Percentiles rank a stretch among this genome's conserved stretches.
Evolutionary conservation across 805 yeast genomes (phyloP).

Genomic region (Candida insectorum): DNA sequence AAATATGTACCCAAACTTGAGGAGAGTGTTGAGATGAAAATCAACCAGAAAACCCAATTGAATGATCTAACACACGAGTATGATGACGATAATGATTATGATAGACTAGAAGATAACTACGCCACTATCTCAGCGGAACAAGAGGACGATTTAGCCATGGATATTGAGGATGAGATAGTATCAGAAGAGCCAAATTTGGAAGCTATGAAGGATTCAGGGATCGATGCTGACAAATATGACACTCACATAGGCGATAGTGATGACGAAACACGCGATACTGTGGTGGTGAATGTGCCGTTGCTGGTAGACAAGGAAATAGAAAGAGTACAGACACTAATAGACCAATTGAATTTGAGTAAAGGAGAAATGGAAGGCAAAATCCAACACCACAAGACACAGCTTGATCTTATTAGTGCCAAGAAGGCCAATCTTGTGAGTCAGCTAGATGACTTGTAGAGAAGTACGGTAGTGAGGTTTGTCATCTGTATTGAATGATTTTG

Average conservation of each 20-base stretch:
- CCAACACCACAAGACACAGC: not conserved
- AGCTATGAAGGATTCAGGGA: not conserved
- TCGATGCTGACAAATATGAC: conserved; percentile 11
- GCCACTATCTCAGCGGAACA: conserved; percentile 11
- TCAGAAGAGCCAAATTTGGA: conserved; percentile 1
- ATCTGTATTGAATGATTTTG: no score
- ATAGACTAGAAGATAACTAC: conserved; percentile 3
- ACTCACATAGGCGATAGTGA: conserved; percentile 11
- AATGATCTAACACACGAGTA: conserved; percentile 10
- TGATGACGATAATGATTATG: conserved; percentile 9
- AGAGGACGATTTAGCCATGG: conserved; percentile 4
- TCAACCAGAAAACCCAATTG: conserved; percentile 4
- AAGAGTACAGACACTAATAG: conserved; percentile 5
- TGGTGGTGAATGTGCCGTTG: conserved; percentile 8
- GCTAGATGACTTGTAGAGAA: not conserved
- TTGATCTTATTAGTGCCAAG: not conserved
- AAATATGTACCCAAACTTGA: conserved; percentile 13
- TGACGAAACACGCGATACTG: conserved; percentile 1
- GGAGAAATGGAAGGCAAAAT: not conserved
- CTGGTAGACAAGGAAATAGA: conserved; percentile 4
- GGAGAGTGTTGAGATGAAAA: conserved; percentile 1
- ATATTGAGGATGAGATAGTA: conserved; percentile 5
- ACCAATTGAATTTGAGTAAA: conserved; percentile 2
- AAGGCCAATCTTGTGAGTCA: not conserved
- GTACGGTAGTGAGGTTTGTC: no score